These are phyloP conservation scores for Glonium stellatum DNA, from an alignment of 495 filamentous ascomycete genomes.

Conservation along the genomic window DNA sequence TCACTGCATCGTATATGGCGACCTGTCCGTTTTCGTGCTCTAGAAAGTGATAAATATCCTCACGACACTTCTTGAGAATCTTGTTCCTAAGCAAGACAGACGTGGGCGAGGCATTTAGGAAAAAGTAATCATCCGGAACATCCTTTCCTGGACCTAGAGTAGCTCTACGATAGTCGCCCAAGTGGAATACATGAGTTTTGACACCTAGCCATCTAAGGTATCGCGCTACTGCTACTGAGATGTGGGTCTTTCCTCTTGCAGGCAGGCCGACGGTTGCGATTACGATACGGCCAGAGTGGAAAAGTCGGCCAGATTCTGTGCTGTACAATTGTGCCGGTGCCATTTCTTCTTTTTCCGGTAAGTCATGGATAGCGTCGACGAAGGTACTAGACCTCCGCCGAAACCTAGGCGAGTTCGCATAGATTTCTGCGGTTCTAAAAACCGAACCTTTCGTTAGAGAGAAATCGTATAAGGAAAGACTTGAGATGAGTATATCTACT, in stretches of 20 bases:
- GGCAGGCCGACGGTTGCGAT: slow-evolving; percentile 96
- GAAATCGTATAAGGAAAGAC: not conserved
- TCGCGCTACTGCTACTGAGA: slow-evolving; percentile 87
- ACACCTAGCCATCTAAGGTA: slow-evolving; percentile 98
- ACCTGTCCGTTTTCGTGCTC: slow-evolving; percentile 97
- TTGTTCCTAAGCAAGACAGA: slow-evolving; percentile 88
- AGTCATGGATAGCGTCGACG: slow-evolving; percentile 95
- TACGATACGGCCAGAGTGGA: slow-evolving; percentile 93
- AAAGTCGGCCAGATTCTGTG: slow-evolving; percentile 92
- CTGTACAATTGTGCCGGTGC: slow-evolving; percentile 97
- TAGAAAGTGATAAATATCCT: slow-evolving; percentile 93
- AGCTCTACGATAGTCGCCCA: slow-evolving; percentile 92
- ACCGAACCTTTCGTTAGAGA: not conserved
- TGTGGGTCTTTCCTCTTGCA: slow-evolving; percentile 97
- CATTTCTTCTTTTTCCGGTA: slow-evolving; percentile 73
- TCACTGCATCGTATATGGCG: slow-evolving; percentile 99
- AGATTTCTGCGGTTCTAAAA: slow-evolving; percentile 71
- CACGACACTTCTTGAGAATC: slow-evolving; percentile 93
- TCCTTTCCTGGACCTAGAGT: slow-evolving; percentile 79
- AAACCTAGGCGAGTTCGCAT: slow-evolving; percentile 73
- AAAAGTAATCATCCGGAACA: slow-evolving; percentile 97
- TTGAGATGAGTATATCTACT: not conserved
- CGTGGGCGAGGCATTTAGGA: slow-evolving; percentile 80
- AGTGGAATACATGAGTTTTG: slow-evolving; percentile 94
- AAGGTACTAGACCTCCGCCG: slow-evolving; percentile 89